phyloP scores from a whole-genome alignment of 495 filamentous ascomycete genomes.

The Aspergillus kassunensis region DNA sequence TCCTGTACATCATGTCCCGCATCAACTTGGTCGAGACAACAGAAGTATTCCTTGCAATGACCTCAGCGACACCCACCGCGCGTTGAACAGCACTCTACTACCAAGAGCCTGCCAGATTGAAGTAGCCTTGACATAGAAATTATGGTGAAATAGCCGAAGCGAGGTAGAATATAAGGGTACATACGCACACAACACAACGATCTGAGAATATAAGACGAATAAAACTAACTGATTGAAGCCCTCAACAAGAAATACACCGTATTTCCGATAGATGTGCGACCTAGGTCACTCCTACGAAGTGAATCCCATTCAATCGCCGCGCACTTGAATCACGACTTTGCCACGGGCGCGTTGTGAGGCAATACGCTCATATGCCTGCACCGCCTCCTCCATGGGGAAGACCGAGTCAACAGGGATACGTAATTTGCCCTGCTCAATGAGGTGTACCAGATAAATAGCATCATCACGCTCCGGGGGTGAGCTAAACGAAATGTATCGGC shows the following conservation, averaged over 20 bases:
- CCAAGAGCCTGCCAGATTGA: no score
- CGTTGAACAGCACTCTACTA: not conserved
- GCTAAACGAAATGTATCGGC: not conserved
- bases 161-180: no score
- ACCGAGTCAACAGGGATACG: not conserved
- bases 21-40: conserved; percentile 1
- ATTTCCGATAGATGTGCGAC: no score
- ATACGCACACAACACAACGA: no score
- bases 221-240: no score
- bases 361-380: not conserved
- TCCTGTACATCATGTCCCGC: conserved; percentile 9
- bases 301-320: no score
- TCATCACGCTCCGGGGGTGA: not conserved
- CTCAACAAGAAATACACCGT: no score
- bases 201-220: no score
- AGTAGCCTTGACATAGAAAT: no score
- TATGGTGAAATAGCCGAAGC: no score
- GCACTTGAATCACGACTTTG: not conserved
- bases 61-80: not conserved
- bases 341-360: not conserved
- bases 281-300: no score
- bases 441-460: not conserved
- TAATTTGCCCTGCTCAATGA: not conserved
- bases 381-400: not conserved
- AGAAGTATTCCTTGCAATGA: not conserved